Base-by-base conservation (phyloP, 2,329 filamentous ascomycete species). In the Raffaelea albimanens region DNA sequence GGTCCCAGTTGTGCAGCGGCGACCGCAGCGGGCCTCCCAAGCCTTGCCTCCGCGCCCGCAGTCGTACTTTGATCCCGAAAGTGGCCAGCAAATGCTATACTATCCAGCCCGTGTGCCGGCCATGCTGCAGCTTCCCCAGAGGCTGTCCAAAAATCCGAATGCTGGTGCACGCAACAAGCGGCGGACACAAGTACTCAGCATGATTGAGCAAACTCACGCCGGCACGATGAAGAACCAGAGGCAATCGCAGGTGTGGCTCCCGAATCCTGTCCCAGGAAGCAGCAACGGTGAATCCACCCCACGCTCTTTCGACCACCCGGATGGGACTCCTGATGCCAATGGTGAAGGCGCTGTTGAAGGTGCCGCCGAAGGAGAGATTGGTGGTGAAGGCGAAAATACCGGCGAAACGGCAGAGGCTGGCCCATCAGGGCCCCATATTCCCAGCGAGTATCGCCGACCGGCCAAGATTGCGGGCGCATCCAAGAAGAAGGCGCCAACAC, bases 41-140 rank as follows among this genome's bases (percentile, higher is more conserved):
- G n/a, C n/a, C n/a, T n/a, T 29, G 25, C 53, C 60, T 14, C 60
- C 64, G 2, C 64, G 67, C 18, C 73, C 78, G 11, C 72, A 76
- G 52, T 80, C 80, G 1, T 83, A 81, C 61, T 66, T 78, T 58
- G 73, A 82, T 58, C 78, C 79, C 2, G 70, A 74, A 22, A 83
- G 83, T 2, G 83, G 80, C 4, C 80, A 91, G 55, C 73, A 82
- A 56, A 95, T 97, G 87, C 80, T 95, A 10, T 97, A 84, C 65
- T 98, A 98, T 62, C 93, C 93, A 14, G 93, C 93, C 3, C 90
- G 88, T 1, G 93, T 98, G 3, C 93, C 93, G 3, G 83, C 85
- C 52, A 90, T 95, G 82, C 75, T 98, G 49, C 97, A 95, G 57
- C 69, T 98, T 13, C 93, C 93, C 1, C 88, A 89, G 40, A 86